Percentiles rank a stretch among this genome's conserved stretches.
Evolutionary conservation across 148 eudicot genomes (phyloP).

Genomic region (Vaccinium macrocarpon): DNA sequence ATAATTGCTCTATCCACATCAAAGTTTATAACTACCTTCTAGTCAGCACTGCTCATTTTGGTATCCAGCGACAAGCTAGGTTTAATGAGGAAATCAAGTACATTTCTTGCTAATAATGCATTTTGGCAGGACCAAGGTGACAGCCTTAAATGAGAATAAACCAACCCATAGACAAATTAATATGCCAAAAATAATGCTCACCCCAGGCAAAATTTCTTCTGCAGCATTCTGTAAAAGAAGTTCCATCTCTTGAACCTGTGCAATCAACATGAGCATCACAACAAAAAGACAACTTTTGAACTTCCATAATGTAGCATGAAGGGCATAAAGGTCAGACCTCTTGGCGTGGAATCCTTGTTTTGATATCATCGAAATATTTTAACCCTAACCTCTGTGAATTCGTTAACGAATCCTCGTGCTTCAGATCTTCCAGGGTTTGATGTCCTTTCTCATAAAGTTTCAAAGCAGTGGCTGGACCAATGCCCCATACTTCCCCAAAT

Average conservation of each 20-base stretch:
- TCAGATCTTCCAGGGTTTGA: conserved; percentile 71
- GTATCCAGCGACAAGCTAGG: not conserved
- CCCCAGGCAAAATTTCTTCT: conserved; percentile 80
- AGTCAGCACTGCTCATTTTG: not conserved
- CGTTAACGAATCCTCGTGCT: conserved; percentile 64
- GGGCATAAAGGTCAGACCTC: conserved; percentile 52
- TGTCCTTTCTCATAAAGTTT: conserved; percentile 93
- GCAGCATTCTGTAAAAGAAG: conserved; percentile 63
- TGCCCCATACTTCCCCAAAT: conserved; percentile 96
- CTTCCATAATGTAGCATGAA: not conserved
- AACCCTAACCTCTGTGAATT: conserved; percentile 73
- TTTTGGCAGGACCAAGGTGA: not conserved
- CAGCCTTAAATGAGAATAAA: conserved; percentile 11
- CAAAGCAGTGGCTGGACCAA: conserved; percentile 91
- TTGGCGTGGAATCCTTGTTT: conserved; percentile 85
- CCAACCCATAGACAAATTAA: conserved; percentile 8
- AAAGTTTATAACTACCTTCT: not conserved
- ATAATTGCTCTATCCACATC: not conserved
- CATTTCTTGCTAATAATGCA: not conserved
- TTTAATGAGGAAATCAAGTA: not conserved
- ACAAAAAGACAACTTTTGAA: not conserved
- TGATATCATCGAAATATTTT: conserved; percentile 89
- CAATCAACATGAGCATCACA: conserved; percentile 16
- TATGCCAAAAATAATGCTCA: conserved; percentile 30
- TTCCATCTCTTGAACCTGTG: conserved; percentile 87